Evolutionary conservation across 768 basidiomycete genomes (phyloP), one percentile per base, ranked within the genome.

Genomic region (Tylopilus vinaceipallidus): DNA sequence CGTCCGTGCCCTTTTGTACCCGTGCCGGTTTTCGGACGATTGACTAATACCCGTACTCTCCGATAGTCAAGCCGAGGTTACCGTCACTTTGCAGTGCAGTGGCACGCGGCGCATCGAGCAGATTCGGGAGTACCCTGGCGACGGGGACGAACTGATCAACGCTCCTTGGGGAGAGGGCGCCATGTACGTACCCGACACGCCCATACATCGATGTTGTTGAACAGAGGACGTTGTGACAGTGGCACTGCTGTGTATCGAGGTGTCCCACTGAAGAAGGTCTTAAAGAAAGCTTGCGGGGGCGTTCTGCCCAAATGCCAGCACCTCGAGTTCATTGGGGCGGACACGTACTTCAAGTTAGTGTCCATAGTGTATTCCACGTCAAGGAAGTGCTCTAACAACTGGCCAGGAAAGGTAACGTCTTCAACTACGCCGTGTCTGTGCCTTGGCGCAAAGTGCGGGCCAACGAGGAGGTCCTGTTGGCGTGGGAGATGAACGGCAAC

Each of bases 301-400:
- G 63, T 79, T 34, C 59, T 66, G 17, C 73, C 75, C 12, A 74
- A 77, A 33, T 75, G 73, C 43, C 53, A 74, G 55, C 78, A 80
- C 57, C 66, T 80, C 54, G 79, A 81, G 59, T 77, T 80, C 60
- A 73, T 80, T 50, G 79, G 79, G 20, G 79, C 78, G 6, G 79
- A 81, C 52, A 80, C 79, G 1, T 80, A 80, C 59, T 79, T 79
- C 70, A 77, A 78, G 78, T 75, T 33, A 33, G 48, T 35, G 30
- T 34, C 32, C 14, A 4, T 17, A 11, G 16, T n/a, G 14, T 30
- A n/a, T 16, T 13, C 9, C 7, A 16, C 11, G 14, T 20, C 14
- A 14, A 16, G 42, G 13, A 2, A 29, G 35, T 4, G 12, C 13
- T 19, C 40, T 33, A 24, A 33, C 17, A 17, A 23, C 12, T 9